Evolutionary conservation across 2,329 filamentous ascomycete genomes (phyloP).

Genomic region (Fusarium begoniae): DNA sequence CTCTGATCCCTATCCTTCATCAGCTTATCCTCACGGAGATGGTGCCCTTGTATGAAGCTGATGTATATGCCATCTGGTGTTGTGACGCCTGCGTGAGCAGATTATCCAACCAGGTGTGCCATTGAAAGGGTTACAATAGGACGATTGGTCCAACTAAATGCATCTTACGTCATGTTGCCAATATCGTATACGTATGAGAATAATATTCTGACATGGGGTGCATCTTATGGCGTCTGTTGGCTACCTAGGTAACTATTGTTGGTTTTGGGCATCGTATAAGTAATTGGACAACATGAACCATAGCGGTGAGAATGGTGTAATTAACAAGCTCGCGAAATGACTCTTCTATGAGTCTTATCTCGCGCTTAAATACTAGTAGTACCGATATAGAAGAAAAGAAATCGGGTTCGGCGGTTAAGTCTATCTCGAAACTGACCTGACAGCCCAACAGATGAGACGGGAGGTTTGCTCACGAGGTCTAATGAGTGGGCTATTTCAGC

Average conservation of each 20-base stretch:
- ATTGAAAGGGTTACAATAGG: not conserved
- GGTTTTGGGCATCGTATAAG: not conserved
- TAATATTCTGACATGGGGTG: conserved; percentile 6
- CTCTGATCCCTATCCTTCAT: not conserved
- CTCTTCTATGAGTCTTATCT: not conserved
- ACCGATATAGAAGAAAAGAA: not conserved
- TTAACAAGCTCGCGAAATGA: not conserved
- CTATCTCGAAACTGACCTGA: conserved; percentile 16
- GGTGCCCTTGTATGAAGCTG: not conserved
- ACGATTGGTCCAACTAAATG: not conserved
- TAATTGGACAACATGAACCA: not conserved
- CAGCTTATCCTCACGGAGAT: not conserved
- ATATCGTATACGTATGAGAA: not conserved
- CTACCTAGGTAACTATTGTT: not conserved
- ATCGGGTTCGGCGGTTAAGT: conserved; percentile 19
- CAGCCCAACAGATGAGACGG: conserved; percentile 2
- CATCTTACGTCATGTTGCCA: conserved; percentile 24
- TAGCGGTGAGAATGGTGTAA: conserved; percentile 17
- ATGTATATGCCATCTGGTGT: not conserved
- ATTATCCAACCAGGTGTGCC: not conserved
- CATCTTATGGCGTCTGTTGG: not conserved
- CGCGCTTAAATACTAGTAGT: not conserved
- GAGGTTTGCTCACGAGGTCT: conserved; percentile 38
- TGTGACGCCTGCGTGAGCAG: not conserved
- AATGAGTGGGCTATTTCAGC: conserved; percentile 27